These are phyloP conservation scores for Trichoderma reesei DNA, from an alignment of 495 filamentous ascomycete genomes.

Conservation along the genomic window DNA sequence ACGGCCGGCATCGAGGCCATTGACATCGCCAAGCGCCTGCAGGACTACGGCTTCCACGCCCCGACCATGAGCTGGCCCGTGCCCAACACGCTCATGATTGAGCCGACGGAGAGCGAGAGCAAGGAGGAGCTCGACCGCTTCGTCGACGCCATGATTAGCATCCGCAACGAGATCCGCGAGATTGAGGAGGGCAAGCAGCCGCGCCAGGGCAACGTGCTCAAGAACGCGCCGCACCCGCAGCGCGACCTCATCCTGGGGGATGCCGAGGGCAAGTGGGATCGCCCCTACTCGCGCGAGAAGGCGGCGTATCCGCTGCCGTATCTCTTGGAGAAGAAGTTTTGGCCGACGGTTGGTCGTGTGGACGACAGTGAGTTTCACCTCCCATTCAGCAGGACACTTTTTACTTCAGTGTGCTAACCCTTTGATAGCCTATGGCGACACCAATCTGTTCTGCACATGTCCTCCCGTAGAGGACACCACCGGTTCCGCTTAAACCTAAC, in stretches of 20 bases:
- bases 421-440: constrained; percentile 68
- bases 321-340: constrained; percentile 95
- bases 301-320: constrained; percentile 84
- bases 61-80: constrained; percentile 99
- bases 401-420: constrained; percentile 11
- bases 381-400: not conserved
- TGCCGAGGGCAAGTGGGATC: constrained; percentile 55
- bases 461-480: constrained; percentile 65
- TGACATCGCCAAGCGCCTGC: constrained; percentile 93
- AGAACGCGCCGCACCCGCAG: constrained; percentile 84
- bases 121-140: constrained; percentile 93
- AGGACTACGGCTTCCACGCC: constrained; percentile 97
- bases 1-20: constrained; percentile 83
- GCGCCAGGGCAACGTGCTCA: constrained; percentile 78
- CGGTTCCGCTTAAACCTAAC: not conserved
- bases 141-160: constrained; percentile 83
- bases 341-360: constrained; percentile 81
- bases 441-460: constrained; percentile 93
- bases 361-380: constrained; percentile 65
- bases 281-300: constrained; percentile 68
- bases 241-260: constrained; percentile 62
- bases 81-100: constrained; percentile 94
- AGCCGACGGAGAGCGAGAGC: constrained; percentile 92
- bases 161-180: constrained; percentile 75
- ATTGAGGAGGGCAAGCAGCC: constrained; percentile 75